Base-by-base conservation (phyloP, 164 flowering plant genomes). In the Piper betle region DNA sequence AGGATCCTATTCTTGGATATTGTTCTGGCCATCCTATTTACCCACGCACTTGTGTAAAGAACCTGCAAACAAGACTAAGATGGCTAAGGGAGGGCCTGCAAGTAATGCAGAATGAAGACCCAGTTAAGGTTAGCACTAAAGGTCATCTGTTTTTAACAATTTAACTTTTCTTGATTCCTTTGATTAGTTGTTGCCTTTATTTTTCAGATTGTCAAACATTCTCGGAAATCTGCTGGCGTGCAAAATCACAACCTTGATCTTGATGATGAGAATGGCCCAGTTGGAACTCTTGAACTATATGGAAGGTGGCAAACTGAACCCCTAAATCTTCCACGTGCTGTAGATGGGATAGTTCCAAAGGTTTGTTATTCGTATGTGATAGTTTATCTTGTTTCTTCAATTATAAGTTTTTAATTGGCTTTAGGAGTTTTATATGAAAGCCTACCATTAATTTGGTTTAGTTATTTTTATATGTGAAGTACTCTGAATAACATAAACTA, bases 251-350 rank as follows among this genome's bases (percentile, higher is more conserved):
- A 81, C 63, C 78, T 66, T 65, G 80, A 72, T 70, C 80, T 75
- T 39, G 53, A 17, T 71, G 74, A 39, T 55, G 83, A 69, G 37
- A 75, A 37, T 66, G 77, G 68, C 65, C 56, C 65, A 57, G 74
- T 70, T 66, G 84, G 75, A 67, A 76, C 63, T 46, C 60, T 80
- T 64, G 68, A 68, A 66, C 88, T 90, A 39, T 93, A 81, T 77
- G 97, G 98, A 50, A 85, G 71, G 80, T 93, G 98, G 97, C 98
- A 93, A 73, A 69, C 78, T 55, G 97, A 88, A 75, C 82, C 89
- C 52, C 63, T 93, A 67, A 33, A 67, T 58, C 83, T 93, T 66
- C 96, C 97, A 62, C 76, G 11, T 72, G 98, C 98, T 68, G 81
- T 75, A 52, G 77, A 93, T 71, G 98, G 98, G 25, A 77, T 83